Base-by-base conservation (phyloP, 257 asterid species). In the Capsicum chinense region DNA sequence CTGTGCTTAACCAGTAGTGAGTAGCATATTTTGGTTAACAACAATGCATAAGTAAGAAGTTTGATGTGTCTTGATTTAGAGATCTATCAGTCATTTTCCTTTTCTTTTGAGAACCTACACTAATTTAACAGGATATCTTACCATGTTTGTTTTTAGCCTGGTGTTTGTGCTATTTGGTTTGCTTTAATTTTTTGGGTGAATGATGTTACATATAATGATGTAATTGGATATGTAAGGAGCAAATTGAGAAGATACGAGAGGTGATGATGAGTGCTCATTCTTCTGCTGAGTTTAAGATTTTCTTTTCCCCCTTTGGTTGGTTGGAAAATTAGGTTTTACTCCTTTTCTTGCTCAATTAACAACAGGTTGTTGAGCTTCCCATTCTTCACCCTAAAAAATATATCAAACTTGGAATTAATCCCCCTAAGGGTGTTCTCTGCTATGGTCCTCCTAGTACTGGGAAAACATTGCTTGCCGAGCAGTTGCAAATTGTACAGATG, bases 311-410 rank as follows among this genome's bases (percentile, higher is more conserved):
- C 9, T 26, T 52, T 26, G 26, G 44, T 52, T 76, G 81, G 54
- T 48, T 76, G 79, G 52, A 11, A 35, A 54, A 33, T 42, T 35
- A 52, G 63, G 68, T 83, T 67, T 47, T 76, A 16, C 26, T 48
- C 63, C 47, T 60, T 8, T 9, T 8, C 81, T 76, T 76, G 21
- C 48, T 26, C 17, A 52, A 60, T 39, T 47, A 42, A 11, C 56
- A 86, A 71, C 88, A 95, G 99, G 98, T 95, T 78, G 98, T 97
- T 84, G 99, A 97, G 90, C 90, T 97, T 85, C 98, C 98, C 83
- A 95, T 97, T 98, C 99, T 97, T 89, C 99, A 97, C 80, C 99
- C 98, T 7, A 98, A 97, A 70, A 97, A 95, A 84, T 97, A 1
- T 26, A 26, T 26, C 33, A 26, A 26, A 26, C 33, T 26, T 26